A percentile compares a stretch with the other conserved stretches of the same genome.
phyloP scores from a whole-genome alignment of 306 rosid genomes.

The Arachis stenosperma region DNA sequence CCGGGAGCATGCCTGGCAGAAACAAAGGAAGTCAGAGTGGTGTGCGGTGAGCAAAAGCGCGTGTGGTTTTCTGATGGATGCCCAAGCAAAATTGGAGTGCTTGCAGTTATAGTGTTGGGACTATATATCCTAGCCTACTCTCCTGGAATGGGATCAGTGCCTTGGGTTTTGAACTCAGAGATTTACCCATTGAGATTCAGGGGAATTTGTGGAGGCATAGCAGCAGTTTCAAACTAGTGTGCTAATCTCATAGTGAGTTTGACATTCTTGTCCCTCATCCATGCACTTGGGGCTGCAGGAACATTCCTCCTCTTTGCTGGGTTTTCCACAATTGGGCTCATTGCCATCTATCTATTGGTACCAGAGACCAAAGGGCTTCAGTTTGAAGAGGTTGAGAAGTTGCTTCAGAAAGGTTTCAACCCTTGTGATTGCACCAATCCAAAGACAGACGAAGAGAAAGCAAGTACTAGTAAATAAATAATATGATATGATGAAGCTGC shows the following conservation, averaged over 20 bases:
- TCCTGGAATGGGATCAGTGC: no score
- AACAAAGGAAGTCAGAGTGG: no score
- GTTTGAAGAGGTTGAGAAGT: conserved; percentile 68
- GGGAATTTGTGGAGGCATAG: conserved; percentile 83
- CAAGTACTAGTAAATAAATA: no score
- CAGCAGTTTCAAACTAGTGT: conserved; percentile 81
- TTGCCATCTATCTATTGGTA: conserved; percentile 56
- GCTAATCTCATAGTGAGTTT: conserved; percentile 70
- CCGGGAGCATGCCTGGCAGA: no score
- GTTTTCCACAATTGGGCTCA: conserved; percentile 53
- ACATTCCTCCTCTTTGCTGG: conserved; percentile 79
- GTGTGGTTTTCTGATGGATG: conserved; percentile 78
- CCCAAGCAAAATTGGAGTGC: no score
- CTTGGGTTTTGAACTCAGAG: no score
- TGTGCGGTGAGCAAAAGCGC: no score
- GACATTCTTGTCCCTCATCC: conserved; percentile 63
- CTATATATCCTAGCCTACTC: no score
- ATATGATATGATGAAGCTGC: no score
- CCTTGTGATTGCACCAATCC: conserved; percentile 37
- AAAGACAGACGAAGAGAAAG: not conserved
- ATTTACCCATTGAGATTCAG: no score
- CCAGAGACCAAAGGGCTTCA: conserved; percentile 81
- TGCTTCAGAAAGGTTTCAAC: conserved; percentile 54
- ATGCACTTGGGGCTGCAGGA: conserved; percentile 59
- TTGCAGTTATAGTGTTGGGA: no score